These are phyloP conservation scores for Agaricus blazei DNA, from an alignment of 768 basidiomycete species.

Conservation along the genomic window DNA sequence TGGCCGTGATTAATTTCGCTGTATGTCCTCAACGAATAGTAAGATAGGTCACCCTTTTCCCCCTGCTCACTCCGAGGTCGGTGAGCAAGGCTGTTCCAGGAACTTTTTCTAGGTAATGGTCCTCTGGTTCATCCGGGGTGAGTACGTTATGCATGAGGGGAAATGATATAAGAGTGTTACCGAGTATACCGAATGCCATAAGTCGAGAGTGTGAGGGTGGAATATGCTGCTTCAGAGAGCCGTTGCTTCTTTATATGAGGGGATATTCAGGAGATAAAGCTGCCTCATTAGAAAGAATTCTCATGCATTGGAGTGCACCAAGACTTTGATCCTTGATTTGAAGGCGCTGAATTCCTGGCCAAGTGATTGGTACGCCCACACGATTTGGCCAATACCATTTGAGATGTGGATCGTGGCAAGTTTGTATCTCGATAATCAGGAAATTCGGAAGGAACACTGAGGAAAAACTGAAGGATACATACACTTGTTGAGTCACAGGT, in stretches of 20 bases:
- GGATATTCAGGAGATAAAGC: no score
- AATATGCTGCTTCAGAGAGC: no score
- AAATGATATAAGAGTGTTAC: slow-evolving; percentile 15
- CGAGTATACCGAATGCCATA: slow-evolving; percentile 34
- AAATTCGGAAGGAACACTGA: no score
- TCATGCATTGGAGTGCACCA: no score
- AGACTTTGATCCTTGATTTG: no score
- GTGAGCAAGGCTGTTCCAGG: slow-evolving; percentile 38
- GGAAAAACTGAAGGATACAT: neutral
- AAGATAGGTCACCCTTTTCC: slow-evolving; percentile 21
- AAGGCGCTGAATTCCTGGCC: no score
- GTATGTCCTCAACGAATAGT: neutral
- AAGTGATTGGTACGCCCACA: no score
- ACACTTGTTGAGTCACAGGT: neutral
- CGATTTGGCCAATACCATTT: no score
- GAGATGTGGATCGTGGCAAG: no score
- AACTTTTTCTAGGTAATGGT: slow-evolving; percentile 28
- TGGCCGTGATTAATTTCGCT: neutral
- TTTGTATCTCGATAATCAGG: no score
- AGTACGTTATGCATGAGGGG: neutral
- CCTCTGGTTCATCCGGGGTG: slow-evolving; percentile 19
- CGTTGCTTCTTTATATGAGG: no score
- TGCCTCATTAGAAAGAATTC: no score
- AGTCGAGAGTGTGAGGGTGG: neutral
- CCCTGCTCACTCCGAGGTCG: slow-evolving; percentile 30